Evolutionary conservation across 257 asterid species (phyloP).

Genomic region (Schizonepeta tenuifolia): DNA sequence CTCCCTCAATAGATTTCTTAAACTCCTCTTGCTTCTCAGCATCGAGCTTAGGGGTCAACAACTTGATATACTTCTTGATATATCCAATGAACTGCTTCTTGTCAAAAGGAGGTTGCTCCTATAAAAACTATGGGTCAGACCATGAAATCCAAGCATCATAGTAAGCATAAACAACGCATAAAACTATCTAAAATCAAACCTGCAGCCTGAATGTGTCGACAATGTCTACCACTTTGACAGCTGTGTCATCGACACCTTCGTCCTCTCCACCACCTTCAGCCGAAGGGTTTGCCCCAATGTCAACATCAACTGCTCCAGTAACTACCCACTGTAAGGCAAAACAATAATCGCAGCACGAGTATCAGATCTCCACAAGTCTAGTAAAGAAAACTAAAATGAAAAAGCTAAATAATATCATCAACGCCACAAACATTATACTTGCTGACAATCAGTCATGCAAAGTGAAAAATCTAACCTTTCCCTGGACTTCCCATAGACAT

Average conservation of each 20-base stretch:
- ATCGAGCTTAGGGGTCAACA: conserved; percentile 65
- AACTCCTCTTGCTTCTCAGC: conserved; percentile 58
- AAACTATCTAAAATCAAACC: conserved; percentile 39
- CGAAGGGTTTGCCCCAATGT: conserved; percentile 94
- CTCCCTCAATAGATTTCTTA: conserved; percentile 76
- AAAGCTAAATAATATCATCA: neutral
- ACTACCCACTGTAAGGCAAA: conserved; percentile 70
- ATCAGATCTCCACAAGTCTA: neutral
- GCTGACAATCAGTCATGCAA: neutral
- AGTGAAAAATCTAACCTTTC: conserved; percentile 56
- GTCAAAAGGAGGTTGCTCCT: conserved; percentile 95
- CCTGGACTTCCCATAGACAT: conserved; percentile 85
- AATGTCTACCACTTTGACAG: conserved; percentile 75
- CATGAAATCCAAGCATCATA: neutral
- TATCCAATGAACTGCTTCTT: conserved; percentile 69
- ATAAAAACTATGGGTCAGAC: neutral
- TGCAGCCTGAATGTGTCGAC: conserved; percentile 93
- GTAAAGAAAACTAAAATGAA: neutral
- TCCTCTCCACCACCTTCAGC: conserved; percentile 81
- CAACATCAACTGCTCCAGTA: conserved; percentile 61
- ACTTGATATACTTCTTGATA: conserved; percentile 75
- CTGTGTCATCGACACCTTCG: conserved; percentile 81
- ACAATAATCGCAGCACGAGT: neutral
- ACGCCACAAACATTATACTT: neutral
- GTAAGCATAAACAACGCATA: neutral